Evolutionary conservation across 768 basidiomycete species (phyloP).

Genomic region (Boletus rufocinnamomeus): DNA sequence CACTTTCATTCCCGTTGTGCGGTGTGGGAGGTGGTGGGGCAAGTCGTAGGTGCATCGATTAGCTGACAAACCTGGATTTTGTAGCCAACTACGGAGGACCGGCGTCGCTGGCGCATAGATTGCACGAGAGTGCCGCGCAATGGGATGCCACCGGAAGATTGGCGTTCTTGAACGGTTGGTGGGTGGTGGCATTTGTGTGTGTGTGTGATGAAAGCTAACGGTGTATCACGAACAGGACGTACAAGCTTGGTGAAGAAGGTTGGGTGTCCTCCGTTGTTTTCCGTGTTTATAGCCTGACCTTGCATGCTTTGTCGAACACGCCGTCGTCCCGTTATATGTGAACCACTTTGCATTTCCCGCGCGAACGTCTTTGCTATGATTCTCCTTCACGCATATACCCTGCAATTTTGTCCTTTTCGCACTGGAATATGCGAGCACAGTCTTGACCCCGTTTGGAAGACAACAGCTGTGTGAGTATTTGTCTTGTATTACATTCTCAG

Average conservation of each 20-base stretch:
- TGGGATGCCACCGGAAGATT: slow-evolving; percentile 71
- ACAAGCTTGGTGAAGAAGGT: slow-evolving; percentile 89
- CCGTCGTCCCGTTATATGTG: neutral
- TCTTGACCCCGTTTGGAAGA: slow-evolving; percentile 88
- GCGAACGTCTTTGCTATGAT: neutral
- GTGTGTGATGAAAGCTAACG: neutral
- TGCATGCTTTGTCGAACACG: neutral
- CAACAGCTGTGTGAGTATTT: slow-evolving; percentile 71
- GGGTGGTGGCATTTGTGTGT: slow-evolving; percentile 20
- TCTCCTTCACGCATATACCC: neutral
- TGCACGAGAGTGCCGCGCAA: slow-evolving; percentile 52
- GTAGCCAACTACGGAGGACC: slow-evolving; percentile 65
- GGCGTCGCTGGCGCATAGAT: slow-evolving; percentile 52
- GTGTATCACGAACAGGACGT: slow-evolving; percentile 56
- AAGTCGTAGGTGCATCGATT: neutral
- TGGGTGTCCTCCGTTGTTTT: slow-evolving; percentile 1
- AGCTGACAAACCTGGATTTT: slow-evolving; percentile 1
- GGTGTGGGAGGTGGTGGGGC: neutral
- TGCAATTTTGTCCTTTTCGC: neutral
- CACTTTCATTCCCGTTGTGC: neutral
- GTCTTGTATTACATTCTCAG: neutral
- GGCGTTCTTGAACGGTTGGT: slow-evolving; percentile 84
- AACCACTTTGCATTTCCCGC: neutral
- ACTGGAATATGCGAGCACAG: slow-evolving; percentile 33
- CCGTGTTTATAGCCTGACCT: neutral